Percentiles rank a stretch among this genome's conserved stretches.
These are phyloP conservation scores for Pichia sp. DNA, from an alignment of 1,139 yeast species.

Conservation along the genomic window DNA sequence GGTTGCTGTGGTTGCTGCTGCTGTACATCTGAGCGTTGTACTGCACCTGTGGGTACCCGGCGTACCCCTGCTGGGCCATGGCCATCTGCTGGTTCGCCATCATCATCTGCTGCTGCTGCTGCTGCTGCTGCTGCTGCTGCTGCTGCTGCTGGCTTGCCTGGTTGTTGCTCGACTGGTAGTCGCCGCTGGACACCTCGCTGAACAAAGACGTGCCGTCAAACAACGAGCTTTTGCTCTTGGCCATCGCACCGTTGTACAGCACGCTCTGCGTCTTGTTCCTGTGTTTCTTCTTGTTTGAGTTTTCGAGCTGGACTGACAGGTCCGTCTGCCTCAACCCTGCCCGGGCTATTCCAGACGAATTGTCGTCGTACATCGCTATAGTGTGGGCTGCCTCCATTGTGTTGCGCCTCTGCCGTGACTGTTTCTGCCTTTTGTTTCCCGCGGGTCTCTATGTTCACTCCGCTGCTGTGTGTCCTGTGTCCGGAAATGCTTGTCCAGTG, in stretches of 20 bases:
- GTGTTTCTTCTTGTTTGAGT: constrained; percentile 17
- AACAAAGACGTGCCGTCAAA: constrained; percentile 7
- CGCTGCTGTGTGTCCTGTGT: background rate
- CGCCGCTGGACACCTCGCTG: constrained; percentile 1
- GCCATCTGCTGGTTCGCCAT: background rate
- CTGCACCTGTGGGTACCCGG: background rate
- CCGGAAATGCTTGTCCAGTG: no score
- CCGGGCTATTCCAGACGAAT: constrained; percentile 17
- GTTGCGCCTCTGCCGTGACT: background rate
- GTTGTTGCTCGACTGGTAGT: constrained; percentile 1
- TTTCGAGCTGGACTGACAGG: constrained; percentile 18
- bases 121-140: background rate
- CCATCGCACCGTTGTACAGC: constrained; percentile 11
- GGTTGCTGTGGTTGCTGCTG: constrained; percentile 4
- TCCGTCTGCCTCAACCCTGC: constrained; percentile 27
- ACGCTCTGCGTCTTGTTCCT: constrained; percentile 20
- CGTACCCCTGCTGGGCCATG: background rate
- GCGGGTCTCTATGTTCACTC: background rate
- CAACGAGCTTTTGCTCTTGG: constrained; percentile 13
- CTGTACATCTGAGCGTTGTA: background rate
- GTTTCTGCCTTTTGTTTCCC: background rate
- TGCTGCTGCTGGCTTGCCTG: background rate
- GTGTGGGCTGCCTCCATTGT: background rate
- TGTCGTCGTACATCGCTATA: constrained; percentile 22
- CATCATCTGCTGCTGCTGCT: background rate